Evolutionary conservation across 495 filamentous ascomycete genomes (phyloP).

Genomic region (Penicillium flavigenum): DNA sequence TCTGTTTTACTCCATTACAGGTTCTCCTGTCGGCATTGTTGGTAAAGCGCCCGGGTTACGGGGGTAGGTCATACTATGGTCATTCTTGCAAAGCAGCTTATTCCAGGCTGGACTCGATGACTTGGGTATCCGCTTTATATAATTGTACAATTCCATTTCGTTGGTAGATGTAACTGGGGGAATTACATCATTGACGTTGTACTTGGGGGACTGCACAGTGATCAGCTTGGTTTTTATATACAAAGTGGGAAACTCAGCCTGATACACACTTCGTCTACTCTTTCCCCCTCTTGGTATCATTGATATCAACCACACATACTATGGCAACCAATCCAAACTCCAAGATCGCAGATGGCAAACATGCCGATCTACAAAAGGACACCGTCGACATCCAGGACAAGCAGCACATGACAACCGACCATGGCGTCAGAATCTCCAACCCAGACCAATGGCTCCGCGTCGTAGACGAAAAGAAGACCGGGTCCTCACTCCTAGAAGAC

Average conservation of each 20-base stretch:
- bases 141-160: not conserved
- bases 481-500: constrained; percentile 81
- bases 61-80: constrained; percentile 2
- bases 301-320: not conserved
- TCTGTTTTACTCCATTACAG: not conserved
- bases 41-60: not conserved
- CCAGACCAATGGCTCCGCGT: constrained; percentile 79
- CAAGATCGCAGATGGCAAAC: constrained; percentile 23
- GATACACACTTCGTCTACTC: not conserved
- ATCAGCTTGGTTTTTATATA: not conserved
- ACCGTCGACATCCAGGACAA: constrained; percentile 38
- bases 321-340: constrained; percentile 16
- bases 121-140: not conserved
- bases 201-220: not conserved
- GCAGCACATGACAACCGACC: constrained; percentile 67
- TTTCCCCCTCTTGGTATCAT: not conserved
- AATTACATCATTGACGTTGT: constrained; percentile 20
- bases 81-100: not conserved
- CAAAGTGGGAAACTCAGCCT: not conserved
- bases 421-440: constrained; percentile 70
- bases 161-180: constrained; percentile 5
- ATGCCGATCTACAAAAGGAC: constrained; percentile 35
- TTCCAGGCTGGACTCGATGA: not conserved
- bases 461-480: constrained; percentile 56
- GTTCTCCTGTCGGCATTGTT: constrained; percentile 10